Evolutionary conservation across 169 alveolate genomes (phyloP), one percentile per base, ranked within the genome.

Genomic region (Plasmodium blacklocki): DNA sequence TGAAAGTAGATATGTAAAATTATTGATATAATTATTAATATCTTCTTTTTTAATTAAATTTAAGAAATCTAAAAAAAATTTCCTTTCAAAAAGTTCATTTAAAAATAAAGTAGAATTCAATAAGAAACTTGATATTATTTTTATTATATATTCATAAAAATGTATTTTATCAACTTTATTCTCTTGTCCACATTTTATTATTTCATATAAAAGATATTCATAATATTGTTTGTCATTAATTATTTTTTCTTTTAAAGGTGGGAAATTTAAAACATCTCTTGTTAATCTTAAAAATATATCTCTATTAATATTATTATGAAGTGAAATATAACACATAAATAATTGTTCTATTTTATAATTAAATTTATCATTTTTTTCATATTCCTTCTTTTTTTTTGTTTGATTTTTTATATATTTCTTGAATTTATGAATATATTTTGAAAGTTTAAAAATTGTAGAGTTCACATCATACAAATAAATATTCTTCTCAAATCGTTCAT

Each of bases 1-100:
- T n/a, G 92, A 86, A 71, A 86, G 73, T 26, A 86, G 29, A 73
- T 67, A 86, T n/a, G 92, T 72, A 49, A 86, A 64, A 83, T 83
- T 45, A 23, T 39, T 83, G 14, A 83, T 67, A 56, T 54, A 68
- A 54, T 67, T 23, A 68, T 54, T 68, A 56, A 83, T 68, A 56
- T 83, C 64, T 83, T 83, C 91, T 29, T 12, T 50, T 49, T 72
- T 58, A n/a, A 68, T 56, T 15, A 68, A 68, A 39, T 68, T 56
- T 83, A 68, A n/a, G 39, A 52, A 15, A 18, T 86, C 74, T 54
- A 71, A 32, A 64, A 86, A 72, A 86, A 86, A 86, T 21, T 32
- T 7, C 50, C 87, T 86, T 71, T 86, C 62, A 54, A 60, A 72
- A 11, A 8, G 3, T 26, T 86, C 62, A n/a, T 72, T 58, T 12